Evolutionary conservation across 768 basidiomycete genomes (phyloP).

Genomic region (Kwoniella dejecticola): DNA sequence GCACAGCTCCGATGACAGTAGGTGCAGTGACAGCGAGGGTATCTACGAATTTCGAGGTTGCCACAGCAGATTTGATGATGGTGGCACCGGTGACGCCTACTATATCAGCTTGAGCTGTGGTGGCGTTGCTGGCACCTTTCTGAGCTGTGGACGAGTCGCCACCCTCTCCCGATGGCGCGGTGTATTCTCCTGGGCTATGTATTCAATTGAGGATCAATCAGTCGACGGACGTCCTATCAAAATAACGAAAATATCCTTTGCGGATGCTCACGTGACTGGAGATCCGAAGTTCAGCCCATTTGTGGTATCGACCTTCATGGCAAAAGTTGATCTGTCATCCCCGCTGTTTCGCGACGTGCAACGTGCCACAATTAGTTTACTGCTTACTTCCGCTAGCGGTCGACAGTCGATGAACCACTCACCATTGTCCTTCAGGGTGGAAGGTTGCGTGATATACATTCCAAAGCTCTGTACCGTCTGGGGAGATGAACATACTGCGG

Average conservation of each 20-base stretch:
- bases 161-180: neutral
- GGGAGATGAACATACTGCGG: constrained; percentile 23
- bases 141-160: neutral
- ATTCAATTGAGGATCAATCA: neutral
- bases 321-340: constrained; percentile 9
- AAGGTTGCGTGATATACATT: constrained; percentile 29
- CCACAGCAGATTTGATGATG: neutral
- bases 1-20: neutral
- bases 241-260: no score
- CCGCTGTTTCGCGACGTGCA: constrained; percentile 5
- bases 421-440: constrained; percentile 26
- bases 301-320: constrained; percentile 7
- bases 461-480: constrained; percentile 29
- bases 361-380: neutral
- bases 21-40: neutral
- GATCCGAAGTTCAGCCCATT: constrained; percentile 10
- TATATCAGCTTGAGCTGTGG: no score
- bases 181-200: neutral
- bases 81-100: no score
- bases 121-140: neutral
- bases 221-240: no score
- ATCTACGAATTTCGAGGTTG: neutral
- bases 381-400: neutral
- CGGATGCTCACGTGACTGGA: constrained; percentile 12
- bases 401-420: constrained; percentile 1